Conservation (phyloP, 768 basidiomycete species). For the Tulasnella sp. region DNA sequence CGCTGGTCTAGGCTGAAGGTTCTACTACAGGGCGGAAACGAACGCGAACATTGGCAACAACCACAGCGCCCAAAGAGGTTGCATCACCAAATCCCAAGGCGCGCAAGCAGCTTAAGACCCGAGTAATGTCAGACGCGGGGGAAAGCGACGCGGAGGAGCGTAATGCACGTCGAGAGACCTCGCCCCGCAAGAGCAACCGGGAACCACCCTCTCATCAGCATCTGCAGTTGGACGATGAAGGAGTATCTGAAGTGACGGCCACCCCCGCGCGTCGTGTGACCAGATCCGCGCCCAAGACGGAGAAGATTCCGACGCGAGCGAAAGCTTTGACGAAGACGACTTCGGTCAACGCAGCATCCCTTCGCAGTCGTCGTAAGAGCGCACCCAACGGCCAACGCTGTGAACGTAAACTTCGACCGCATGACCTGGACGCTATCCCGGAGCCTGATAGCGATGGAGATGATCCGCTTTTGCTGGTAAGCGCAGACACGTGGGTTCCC, state of each 20-base stretch:
- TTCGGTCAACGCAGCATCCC: background rate
- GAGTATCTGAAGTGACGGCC: background rate
- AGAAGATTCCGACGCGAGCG: background rate
- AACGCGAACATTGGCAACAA: no score
- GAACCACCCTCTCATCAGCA: background rate
- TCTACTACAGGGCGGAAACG: no score
- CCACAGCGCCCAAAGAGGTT: background rate
- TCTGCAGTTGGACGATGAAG: background rate
- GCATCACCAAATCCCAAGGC: conserved; percentile 8
- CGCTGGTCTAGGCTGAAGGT: no score
- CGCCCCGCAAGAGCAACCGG: background rate
- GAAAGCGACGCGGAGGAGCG: background rate
- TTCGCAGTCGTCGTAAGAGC: no score
- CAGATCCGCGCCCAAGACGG: background rate
- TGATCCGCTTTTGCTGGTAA: conserved; percentile 2
- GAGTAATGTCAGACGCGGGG: background rate
- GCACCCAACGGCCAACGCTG: background rate
- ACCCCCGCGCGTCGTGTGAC: background rate
- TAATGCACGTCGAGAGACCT: background rate
- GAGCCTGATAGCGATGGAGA: conserved; percentile 4
- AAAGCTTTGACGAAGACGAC: background rate
- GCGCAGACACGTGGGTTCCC: background rate
- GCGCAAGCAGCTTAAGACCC: background rate
- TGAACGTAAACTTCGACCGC: background rate
- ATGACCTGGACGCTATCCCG: background rate